These are phyloP conservation scores for Primulina huaijiensis DNA, from an alignment of 257 asterid genomes.

Conservation along the genomic window DNA sequence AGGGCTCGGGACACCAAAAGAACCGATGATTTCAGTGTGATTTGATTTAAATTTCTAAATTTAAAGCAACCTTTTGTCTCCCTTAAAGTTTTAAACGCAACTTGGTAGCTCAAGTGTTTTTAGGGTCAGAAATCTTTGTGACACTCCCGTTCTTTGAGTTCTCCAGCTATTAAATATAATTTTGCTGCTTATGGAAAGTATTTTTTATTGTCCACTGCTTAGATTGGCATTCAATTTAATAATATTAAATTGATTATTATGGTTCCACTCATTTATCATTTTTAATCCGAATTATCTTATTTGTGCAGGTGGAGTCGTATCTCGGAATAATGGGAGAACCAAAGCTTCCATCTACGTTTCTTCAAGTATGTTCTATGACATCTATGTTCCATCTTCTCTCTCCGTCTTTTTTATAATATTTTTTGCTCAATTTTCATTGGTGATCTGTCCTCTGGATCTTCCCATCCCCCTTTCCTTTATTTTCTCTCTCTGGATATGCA, in stretches of 20 bases:
- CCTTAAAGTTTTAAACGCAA: background rate
- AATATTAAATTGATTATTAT: conserved; percentile 12
- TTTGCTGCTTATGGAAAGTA: conserved; percentile 7
- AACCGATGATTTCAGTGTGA: conserved; percentile 6
- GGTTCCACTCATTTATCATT: conserved; percentile 22
- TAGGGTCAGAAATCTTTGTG: background rate
- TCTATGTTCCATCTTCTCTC: conserved; percentile 18
- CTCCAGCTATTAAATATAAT: conserved; percentile 5
- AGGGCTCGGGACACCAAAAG: background rate
- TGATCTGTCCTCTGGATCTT: conserved; percentile 18
- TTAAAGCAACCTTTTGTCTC: conserved; percentile 8
- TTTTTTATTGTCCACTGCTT: background rate
- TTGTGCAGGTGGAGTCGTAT: conserved; percentile 91
- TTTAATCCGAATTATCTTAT: conserved; percentile 25
- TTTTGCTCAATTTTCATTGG: background rate
- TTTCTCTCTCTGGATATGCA: background rate
- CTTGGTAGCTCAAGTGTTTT: conserved; percentile 18
- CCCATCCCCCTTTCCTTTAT: conserved; percentile 7
- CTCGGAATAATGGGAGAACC: conserved; percentile 87
- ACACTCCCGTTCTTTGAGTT: conserved; percentile 6
- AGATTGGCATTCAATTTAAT: conserved; percentile 4
- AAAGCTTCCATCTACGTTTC: conserved; percentile 90
- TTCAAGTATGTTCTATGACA: conserved; percentile 56
- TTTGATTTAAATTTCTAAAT: conserved; percentile 15
- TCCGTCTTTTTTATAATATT: background rate